Evolutionary conservation across 176 grass and related monocot species (phyloP), one percentile per base, ranked within the genome.

Genomic region (Canna indica): DNA sequence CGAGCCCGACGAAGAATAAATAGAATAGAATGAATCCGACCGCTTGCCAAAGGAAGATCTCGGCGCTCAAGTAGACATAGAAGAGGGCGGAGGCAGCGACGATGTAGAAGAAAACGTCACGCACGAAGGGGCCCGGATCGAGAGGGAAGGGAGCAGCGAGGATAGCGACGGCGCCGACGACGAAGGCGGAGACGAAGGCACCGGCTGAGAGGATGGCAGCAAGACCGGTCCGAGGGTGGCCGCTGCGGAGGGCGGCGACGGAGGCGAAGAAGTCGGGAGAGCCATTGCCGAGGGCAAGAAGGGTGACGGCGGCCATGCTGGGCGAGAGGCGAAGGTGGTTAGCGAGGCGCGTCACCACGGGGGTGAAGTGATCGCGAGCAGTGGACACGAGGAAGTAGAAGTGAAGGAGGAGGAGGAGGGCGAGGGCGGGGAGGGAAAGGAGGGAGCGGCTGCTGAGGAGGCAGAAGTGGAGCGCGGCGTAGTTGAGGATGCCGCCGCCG

Each of bases 1-100:
- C 88, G 33, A 96, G 59, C 1, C 91, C 88, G 17, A 91, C 83
- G 68, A 96, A 96, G 78, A 96, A 96, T 12, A 81, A n/a, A 56
- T 92, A 92, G 79, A 91, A 85, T 63, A 91, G 74, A 15, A 91
- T 68, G 62, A 96, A 85, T 17, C 82, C 88, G 1, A 92, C 75
- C 18, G 88, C 88, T 53, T 92, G 88, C 93, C 93, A 97, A 30
- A 97, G 68, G 86, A 85, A 97, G 38, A 97, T 92, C 88, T 97
- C 88, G 17, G 82, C 88, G 71, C 77, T 90, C 54, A 97, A 81
- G 83, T 90, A 97, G 64, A 92, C 11, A 70, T 82, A 92, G 81
- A 92, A 92, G 1, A 97, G 77, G 25, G 75, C 81, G 0, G 79
- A 92, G 44, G 88, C 77, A 6, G 88, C 86, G 48, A 97, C 2